A percentile compares a stretch with the other conserved stretches of the same genome.
Conservation (phyloP, 164 flowering plant species). For the Magnolia kwangsiensis region DNA sequence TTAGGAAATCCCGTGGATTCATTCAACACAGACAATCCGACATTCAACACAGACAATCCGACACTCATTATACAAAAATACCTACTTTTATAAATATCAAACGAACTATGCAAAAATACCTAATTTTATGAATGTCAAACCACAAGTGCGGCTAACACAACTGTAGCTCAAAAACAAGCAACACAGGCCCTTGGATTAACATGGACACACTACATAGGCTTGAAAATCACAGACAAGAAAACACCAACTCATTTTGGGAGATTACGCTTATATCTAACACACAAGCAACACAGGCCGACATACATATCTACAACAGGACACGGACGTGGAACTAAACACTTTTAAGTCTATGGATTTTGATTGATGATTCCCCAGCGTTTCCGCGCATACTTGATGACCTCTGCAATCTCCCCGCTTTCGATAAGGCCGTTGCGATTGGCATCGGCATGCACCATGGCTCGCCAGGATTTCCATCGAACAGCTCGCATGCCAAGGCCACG, state of each 20-base stretch:
- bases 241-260: not conserved
- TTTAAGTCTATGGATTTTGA: not conserved
- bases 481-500: not conserved
- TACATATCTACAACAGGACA: not conserved
- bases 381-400: not conserved
- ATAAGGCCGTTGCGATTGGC: not conserved
- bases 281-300: not conserved
- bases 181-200: too few species aligned
- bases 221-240: too few species aligned
- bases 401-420: not conserved
- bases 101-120: too few species aligned
- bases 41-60: too few species aligned
- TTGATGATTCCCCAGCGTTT: not conserved
- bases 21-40: too few species aligned
- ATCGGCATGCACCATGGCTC: not conserved
- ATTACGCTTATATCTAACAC: not conserved
- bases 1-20: too few species aligned
- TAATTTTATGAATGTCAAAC: too few species aligned
- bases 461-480: not conserved
- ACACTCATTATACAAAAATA: too few species aligned
- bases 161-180: too few species aligned
- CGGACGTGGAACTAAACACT: not conserved
- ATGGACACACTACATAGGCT: too few species aligned
- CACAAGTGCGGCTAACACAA: too few species aligned
- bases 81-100: too few species aligned